phyloP scores from a whole-genome alignment of 306 rosid species.

The Quercus dentata region DNA sequence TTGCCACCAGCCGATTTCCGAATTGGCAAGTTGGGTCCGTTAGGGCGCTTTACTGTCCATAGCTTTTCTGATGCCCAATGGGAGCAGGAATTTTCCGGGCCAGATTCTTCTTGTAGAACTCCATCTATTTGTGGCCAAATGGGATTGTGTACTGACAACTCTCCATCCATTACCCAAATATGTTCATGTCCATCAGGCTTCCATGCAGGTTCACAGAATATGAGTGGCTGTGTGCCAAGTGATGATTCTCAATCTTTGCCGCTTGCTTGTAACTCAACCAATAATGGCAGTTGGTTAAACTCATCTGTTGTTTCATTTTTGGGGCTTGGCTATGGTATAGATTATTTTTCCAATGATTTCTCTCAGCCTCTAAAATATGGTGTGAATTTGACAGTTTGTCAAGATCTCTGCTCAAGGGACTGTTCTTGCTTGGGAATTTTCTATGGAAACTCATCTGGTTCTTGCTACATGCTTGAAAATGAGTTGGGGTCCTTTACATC shows the following conservation, averaged over 20 bases:
- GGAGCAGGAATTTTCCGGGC: slow-evolving; percentile 63
- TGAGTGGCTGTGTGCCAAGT: slow-evolving; percentile 57
- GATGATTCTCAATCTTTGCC: slow-evolving; percentile 54
- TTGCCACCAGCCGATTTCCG: slow-evolving; percentile 48
- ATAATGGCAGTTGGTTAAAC: slow-evolving; percentile 19
- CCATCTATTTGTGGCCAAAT: slow-evolving; percentile 67
- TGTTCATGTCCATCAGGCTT: slow-evolving; percentile 81
- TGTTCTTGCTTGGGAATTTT: slow-evolving; percentile 86
- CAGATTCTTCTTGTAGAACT: slow-evolving; percentile 51
- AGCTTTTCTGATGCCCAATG: slow-evolving; percentile 47
- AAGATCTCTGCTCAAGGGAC: slow-evolving; percentile 55
- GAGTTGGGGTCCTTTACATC: slow-evolving; percentile 60
- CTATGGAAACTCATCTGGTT: slow-evolving; percentile 52
- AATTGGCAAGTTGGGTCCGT: slow-evolving; percentile 51
- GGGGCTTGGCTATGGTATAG: slow-evolving; percentile 46
- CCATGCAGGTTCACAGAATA: slow-evolving; percentile 34
- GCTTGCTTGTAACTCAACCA: slow-evolving; percentile 43
- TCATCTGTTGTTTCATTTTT: slow-evolving; percentile 52
- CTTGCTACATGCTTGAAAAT: slow-evolving; percentile 60
- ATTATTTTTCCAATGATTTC: slow-evolving; percentile 52
- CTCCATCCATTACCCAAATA: slow-evolving; percentile 35
- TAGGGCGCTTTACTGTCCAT: slow-evolving; percentile 53
- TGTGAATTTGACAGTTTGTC: slow-evolving; percentile 51
- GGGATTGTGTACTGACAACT: slow-evolving; percentile 50
- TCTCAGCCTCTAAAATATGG: slow-evolving; percentile 39